A percentile compares a stretch with the other conserved stretches of the same genome.
These are phyloP conservation scores for Erodium trifolium DNA, from an alignment of 441 rosid genomes.

Conservation along the genomic window DNA sequence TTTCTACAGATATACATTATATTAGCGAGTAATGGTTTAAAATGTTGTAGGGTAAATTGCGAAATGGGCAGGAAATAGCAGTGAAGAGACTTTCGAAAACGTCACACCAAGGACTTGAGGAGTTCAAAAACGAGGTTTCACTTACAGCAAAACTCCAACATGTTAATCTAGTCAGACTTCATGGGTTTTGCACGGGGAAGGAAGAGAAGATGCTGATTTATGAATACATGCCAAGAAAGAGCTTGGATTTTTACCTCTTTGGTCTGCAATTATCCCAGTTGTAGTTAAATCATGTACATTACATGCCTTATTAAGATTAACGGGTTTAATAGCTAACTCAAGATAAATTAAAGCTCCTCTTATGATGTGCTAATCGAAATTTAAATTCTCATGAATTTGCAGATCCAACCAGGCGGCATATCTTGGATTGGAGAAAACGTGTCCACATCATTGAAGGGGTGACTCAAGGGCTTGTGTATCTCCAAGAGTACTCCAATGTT, in stretches of 20 bases:
- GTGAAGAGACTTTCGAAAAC: constrained; percentile 21
- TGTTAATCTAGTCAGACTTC: constrained; percentile 16
- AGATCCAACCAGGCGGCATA: constrained; percentile 14
- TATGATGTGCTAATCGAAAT: not conserved
- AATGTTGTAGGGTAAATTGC: constrained; percentile 14
- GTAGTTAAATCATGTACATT: not conserved
- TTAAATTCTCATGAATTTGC: not conserved
- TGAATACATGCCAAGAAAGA: constrained; percentile 4
- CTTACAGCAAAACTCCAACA: constrained; percentile 21
- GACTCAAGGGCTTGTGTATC: constrained; percentile 34
- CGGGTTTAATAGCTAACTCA: too few relatives aligned
- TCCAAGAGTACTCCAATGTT: constrained; percentile 33
- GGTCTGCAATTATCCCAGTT: constrained; percentile 10
- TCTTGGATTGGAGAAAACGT: constrained; percentile 31
- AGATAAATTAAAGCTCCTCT: too few relatives aligned
- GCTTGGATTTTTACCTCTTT: constrained; percentile 18
- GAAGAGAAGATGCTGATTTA: constrained; percentile 19
- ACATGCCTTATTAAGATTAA: too few relatives aligned
- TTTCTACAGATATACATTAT: not conserved
- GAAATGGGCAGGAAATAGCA: constrained; percentile 17
- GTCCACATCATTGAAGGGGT: constrained; percentile 30
- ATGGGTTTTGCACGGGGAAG: constrained; percentile 19
- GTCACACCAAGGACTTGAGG: constrained; percentile 21
- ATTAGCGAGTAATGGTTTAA: not conserved
- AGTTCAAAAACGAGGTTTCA: constrained; percentile 18